Base-by-base conservation (phyloP, 2,329 filamentous ascomycete genomes). In the Fusarium begoniae region DNA sequence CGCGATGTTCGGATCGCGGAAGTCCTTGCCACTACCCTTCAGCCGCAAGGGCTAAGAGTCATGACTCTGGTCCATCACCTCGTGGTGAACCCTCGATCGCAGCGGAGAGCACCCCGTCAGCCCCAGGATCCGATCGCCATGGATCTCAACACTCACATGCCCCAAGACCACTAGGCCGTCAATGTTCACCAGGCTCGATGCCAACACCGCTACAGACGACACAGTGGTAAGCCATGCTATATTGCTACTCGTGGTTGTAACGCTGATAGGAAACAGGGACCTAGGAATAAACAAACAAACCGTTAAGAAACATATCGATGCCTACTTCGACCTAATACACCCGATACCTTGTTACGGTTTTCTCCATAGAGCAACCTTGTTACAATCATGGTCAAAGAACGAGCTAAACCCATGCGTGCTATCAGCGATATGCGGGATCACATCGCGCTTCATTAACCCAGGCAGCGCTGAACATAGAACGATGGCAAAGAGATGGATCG, bases 311-410 rank as follows among this genome's bases (percentile, higher is more conserved):
- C 57, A 73, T 8, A 55, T 73, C 12, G 70, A 73, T 28, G 56
- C 69, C 26, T 69, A 62, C 32, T 73, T 73, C 18, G 64, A 72
- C 6, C 48, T 72, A 2, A 53, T 73, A 4, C 60, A 73, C 35
- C 64, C 70, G 1, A 69, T 73, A 10, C 69, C 70, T 6, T 73
- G 70, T 3, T 66, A 62, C 14, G 43, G 64, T 1, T 73, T 73
- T 57, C 43, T 73, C 22, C 70, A 73, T 15, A 43, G 64, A 56
- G 69, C 70, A n/a, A 69, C 48, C 2, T 6, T 72, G 3, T 24
- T 73, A 10, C 69, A 73, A 15, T 45, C 69, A 7, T 73, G 69
- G 70, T 63, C 69, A 12, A 72, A 56, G 17, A 56, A 30, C 11
- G 60, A 72, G 22, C 60, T 69, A 2, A 69, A 47, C 7, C 70